phyloP scores from a whole-genome alignment of 208 protist genomes.

The Tetramitus jugosus region DNA sequence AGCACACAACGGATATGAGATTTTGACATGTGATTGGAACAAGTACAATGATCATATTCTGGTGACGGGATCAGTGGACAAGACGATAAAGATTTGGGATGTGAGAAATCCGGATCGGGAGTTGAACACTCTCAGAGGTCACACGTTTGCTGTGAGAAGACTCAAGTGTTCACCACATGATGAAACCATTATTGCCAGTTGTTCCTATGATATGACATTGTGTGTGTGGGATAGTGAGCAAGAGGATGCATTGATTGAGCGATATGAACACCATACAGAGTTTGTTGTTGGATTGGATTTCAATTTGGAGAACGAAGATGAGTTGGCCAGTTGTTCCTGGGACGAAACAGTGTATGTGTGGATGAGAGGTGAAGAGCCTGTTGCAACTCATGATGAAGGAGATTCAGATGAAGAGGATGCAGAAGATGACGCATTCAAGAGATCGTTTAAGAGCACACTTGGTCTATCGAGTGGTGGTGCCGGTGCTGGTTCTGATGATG shows the following conservation, averaged over 20 bases:
- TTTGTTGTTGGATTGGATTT: conserved; percentile 50
- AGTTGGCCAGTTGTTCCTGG: conserved; percentile 27
- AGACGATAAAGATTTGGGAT: conserved; percentile 44
- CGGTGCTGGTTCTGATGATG: not conserved
- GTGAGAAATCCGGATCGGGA: conserved; percentile 22
- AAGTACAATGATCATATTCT: conserved; percentile 42
- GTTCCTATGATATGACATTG: conserved; percentile 40
- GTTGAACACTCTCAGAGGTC: conserved; percentile 7
- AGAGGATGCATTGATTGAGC: conserved; percentile 3
- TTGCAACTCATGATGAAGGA: conserved; percentile 9
- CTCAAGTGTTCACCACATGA: conserved; percentile 43
- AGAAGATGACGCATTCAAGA: not conserved
- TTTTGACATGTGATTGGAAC: conserved; percentile 45
- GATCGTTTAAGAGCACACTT: not conserved
- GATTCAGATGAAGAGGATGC: conserved; percentile 5
- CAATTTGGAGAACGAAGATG: conserved; percentile 30
- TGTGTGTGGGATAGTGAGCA: conserved; percentile 31
- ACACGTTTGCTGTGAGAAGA: conserved; percentile 27
- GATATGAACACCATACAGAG: conserved; percentile 39
- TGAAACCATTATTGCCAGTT: conserved; percentile 32
- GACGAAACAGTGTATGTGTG: conserved; percentile 31
- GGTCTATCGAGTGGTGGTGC: not conserved
- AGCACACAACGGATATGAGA: conserved; percentile 33
- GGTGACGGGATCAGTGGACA: conserved; percentile 43
- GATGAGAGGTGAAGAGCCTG: conserved; percentile 24